Conservation (phyloP, 2,329 filamentous ascomycete species). For the Cladosporium sp. region DNA sequence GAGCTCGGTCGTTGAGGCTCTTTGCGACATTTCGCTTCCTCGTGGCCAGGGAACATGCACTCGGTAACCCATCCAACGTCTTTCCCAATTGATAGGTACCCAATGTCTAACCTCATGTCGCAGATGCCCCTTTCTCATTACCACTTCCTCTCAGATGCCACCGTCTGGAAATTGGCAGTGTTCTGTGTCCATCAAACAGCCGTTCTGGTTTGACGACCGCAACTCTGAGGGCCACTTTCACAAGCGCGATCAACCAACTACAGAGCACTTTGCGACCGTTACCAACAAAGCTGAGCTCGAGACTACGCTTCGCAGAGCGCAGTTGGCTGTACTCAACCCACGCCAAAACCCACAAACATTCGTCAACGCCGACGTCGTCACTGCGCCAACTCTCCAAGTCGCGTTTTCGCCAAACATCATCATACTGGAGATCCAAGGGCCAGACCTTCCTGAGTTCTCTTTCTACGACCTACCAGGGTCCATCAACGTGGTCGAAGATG, state of each 20-base stretch:
- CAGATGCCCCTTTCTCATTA: constrained; percentile 73
- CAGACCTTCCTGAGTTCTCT: constrained; percentile 65
- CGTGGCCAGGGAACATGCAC: constrained; percentile 71
- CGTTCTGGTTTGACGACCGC: constrained; percentile 43
- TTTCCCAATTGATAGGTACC: no score
- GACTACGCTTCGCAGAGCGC: constrained; percentile 65
- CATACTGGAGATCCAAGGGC: constrained; percentile 67
- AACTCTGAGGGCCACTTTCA: neutral
- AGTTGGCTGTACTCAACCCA: constrained; percentile 72
- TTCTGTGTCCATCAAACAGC: constrained; percentile 58
- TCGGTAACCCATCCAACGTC: neutral
- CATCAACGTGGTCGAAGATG: constrained; percentile 62
- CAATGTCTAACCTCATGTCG: neutral
- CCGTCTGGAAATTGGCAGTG: constrained; percentile 58
- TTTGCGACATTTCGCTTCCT: constrained; percentile 64
- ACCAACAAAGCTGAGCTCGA: constrained; percentile 60
- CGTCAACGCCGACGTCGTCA: constrained; percentile 15
- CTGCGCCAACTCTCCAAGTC: constrained; percentile 37
- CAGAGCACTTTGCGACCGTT: constrained; percentile 59
- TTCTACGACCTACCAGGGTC: constrained; percentile 85
- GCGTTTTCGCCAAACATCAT: constrained; percentile 82
- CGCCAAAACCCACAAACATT: constrained; percentile 43
- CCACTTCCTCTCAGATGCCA: constrained; percentile 52
- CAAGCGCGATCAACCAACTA: constrained; percentile 21
- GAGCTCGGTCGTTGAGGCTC: constrained; percentile 55